These are phyloP conservation scores for Cetraspora pellucida DNA, from an alignment of 192 early-diverging fungal genomes.

Conservation along the genomic window DNA sequence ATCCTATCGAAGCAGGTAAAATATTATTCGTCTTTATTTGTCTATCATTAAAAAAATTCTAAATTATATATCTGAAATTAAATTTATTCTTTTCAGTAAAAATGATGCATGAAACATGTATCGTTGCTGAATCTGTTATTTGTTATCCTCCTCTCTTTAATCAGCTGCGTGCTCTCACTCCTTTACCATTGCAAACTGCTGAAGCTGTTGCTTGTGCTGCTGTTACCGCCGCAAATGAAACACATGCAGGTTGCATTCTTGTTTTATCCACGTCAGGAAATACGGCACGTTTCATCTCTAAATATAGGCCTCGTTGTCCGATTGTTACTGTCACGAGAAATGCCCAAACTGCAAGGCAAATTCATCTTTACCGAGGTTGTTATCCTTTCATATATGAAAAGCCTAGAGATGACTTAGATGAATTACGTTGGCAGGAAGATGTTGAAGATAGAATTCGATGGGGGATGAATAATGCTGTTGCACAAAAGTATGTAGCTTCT, in stretches of 20 bases:
- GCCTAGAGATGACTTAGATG: constrained; percentile 40
- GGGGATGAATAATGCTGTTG: constrained; percentile 75
- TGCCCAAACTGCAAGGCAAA: constrained; percentile 69
- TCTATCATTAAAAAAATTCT: too few species aligned
- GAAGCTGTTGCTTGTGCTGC: constrained; percentile 94
- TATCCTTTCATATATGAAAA: constrained; percentile 75
- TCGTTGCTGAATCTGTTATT: constrained; percentile 89
- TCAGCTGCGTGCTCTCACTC: constrained; percentile 76
- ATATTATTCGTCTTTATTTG: too few species aligned
- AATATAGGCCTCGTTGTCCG: constrained; percentile 91
- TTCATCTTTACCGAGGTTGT: constrained; percentile 81
- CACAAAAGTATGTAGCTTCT: constrained; percentile 50
- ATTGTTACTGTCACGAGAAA: constrained; percentile 91
- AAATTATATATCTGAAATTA: too few species aligned
- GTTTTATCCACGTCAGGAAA: constrained; percentile 89
- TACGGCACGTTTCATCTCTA: constrained; percentile 86
- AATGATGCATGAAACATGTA: constrained; percentile 94
- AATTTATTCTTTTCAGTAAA: constrained; percentile 50
- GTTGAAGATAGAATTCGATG: constrained; percentile 77
- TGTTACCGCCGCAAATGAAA: constrained; percentile 79
- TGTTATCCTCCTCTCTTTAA: constrained; percentile 95
- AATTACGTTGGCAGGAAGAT: constrained; percentile 79
- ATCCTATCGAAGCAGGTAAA: constrained; percentile 76
- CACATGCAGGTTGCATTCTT: constrained; percentile 85
- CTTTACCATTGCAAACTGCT: constrained; percentile 77